Percentiles rank a stretch among this genome's conserved stretches.
Conservation (phyloP, 2,329 filamentous ascomycete genomes). For the Teratosphaeria epicoccoides region DNA sequence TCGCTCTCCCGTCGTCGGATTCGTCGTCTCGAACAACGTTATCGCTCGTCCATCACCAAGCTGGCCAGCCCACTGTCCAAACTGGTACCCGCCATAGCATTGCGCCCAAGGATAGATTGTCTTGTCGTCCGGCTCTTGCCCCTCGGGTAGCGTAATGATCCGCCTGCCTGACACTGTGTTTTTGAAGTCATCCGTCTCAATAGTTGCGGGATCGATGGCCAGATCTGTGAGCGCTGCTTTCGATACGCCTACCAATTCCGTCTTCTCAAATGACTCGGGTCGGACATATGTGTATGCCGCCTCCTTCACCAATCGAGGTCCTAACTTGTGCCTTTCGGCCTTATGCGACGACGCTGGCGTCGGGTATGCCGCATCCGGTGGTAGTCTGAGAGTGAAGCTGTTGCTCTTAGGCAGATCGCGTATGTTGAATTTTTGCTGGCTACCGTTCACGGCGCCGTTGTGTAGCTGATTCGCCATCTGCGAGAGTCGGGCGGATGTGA, state of each 20-base stretch:
- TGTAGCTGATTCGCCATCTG: constrained; percentile 37
- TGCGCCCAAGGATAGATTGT: constrained; percentile 95
- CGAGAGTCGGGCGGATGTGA: constrained; percentile 22
- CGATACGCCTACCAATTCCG: constrained; percentile 75
- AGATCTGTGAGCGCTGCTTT: constrained; percentile 68
- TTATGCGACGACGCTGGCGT: constrained; percentile 73
- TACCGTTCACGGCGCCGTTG: constrained; percentile 16
- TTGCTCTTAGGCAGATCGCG: constrained; percentile 52
- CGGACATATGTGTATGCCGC: constrained; percentile 87
- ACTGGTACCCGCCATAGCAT: constrained; percentile 72
- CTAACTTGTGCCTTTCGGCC: constrained; percentile 64
- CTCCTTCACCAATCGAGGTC: constrained; percentile 71
- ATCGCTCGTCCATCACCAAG: constrained; percentile 91
- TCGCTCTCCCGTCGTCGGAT: constrained; percentile 55
- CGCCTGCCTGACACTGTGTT: constrained; percentile 72
- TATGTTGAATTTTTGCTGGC: constrained; percentile 25
- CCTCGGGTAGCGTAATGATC: constrained; percentile 66
- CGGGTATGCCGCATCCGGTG: constrained; percentile 65
- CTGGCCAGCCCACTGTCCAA: constrained; percentile 86
- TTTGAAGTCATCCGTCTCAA: constrained; percentile 61
- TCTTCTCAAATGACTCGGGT: constrained; percentile 59
- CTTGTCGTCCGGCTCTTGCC: constrained; percentile 43
- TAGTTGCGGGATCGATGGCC: constrained; percentile 60
- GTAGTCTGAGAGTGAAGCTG: constrained; percentile 55
- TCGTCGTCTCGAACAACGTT: constrained; percentile 81